Percentiles rank a stretch among this genome's conserved stretches.
Evolutionary conservation across 345 rosid species (phyloP).

Genomic region (Eucalyptus paniculata): DNA sequence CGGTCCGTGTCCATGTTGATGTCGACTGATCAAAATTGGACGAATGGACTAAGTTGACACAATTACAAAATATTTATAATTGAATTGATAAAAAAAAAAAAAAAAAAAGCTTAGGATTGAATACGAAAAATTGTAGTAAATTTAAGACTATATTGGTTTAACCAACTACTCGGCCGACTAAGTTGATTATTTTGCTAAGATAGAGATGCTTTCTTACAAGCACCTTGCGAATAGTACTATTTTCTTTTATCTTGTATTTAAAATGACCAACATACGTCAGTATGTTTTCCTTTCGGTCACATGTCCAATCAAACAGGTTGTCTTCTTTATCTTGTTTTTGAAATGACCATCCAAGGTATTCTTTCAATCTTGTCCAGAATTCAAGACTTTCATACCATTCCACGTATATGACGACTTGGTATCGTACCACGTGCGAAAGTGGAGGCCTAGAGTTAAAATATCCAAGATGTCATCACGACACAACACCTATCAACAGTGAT

Average conservation of each 20-base stretch:
- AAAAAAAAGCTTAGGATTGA: too few relatives aligned
- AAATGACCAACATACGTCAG: not conserved
- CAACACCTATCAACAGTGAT: not conserved
- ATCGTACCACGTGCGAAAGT: not conserved
- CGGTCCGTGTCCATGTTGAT: accelerated
- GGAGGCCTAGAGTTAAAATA: not conserved
- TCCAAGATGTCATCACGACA: not conserved
- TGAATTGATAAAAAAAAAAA: too few relatives aligned
- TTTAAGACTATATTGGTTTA: not conserved
- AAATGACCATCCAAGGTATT: not conserved
- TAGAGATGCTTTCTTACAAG: not conserved
- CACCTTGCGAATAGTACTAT: not conserved
- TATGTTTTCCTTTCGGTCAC: not conserved
- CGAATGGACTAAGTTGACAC: accelerated
- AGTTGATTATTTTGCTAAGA: not conserved
- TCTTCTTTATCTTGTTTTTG: not conserved
- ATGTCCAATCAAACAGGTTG: not conserved
- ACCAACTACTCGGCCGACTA: not conserved
- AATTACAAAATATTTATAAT: too few relatives aligned
- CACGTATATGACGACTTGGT: not conserved
- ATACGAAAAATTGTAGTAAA: too few relatives aligned
- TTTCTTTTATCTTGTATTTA: not conserved
- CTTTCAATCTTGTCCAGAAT: not conserved
- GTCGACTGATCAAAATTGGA: accelerated
- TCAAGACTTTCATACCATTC: not conserved